Evolutionary conservation across 495 filamentous ascomycete genomes (phyloP), one percentile per base, ranked within the genome.

Genomic region (Umbilicaria muhlenbergii): DNA sequence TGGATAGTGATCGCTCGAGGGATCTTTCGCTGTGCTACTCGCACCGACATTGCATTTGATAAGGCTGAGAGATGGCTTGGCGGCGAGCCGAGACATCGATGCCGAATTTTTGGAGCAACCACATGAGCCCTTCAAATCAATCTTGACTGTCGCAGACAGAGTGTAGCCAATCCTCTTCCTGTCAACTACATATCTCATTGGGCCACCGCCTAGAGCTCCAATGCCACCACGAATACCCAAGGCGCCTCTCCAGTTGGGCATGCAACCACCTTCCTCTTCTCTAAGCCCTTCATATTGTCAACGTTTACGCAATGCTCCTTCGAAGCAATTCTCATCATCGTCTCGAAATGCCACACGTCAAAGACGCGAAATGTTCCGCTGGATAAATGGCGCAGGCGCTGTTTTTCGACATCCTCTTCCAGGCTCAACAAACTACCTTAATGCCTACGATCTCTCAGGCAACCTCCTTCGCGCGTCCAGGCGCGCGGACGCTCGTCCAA

Each of bases 391-490:
- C 8, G 65, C 70, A 12, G 83, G 83, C 19, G 52, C 60, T 21
- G 50, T 45, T 10, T 73, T 77, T 40, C 73, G 73, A 40, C 56
- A 72, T 16, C 77, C 78, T 35, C 56, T 65, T 3, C 69, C 70
- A 1, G 71, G 71, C 16, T 57, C 62, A n/a, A 77, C 78, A 4
- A 86, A 85, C 43, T 86, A 86, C 50, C 51, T 87, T 36, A 64
- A 64, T 37, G 60, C 65, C 14, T 68, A 68, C 46, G 64, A 70
- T 56, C 59, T 50, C 42, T 42, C 52, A 35, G 62, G 65, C 35
- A 47, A 61, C 41, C 54, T 70, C 11, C 33, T 64, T n/a, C 60
- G 68, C 32, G 49, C 48, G 12, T 42, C 34, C 34, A 43, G 47
- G 12, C 38, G 32, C 5, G 35, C 33, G 6, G 41, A 41, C 16